Evolutionary conservation across 2,329 filamentous ascomycete species (phyloP), one percentile per base, ranked within the genome.

Genomic region (Anisogramma anomala): DNA sequence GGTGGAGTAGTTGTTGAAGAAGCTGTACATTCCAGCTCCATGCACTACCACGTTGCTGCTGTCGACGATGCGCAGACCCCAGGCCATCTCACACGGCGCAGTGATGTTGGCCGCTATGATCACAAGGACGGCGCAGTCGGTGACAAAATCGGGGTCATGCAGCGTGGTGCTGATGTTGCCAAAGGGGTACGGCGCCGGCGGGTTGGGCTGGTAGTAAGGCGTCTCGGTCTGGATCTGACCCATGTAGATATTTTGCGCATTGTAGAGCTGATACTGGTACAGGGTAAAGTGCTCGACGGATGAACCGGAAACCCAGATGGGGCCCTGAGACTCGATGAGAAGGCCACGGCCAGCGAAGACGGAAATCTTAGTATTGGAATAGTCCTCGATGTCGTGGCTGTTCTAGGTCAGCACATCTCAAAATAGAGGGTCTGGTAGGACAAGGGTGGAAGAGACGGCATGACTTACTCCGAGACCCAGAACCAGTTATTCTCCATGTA

Each of bases 181-280:
- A 57, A 81, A 82, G 0, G 76, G 79, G 6, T 61, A 61, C 0
- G 68, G 67, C 0, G 78, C 74, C 14, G 61, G 60, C 0, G 80
- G 79, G 53, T 71, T 74, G 18, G 78, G 74, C 56, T 84, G 80
- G 59, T 74, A 83, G 60, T 85, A 85, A 1, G 80, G 73, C 4
- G 79, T 78, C 57, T 84, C 80, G 36, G 79, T 78, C 55, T 85
- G 80, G 35, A 78, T 71, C 50, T 77, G 68, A 14, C 75, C 77
- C 52, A 77, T 71, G 55, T 72, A 79, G 40, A 82, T 59, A 52
- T 83, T 70, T 33, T 67, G 64, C 4, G 79, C 77, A 36, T 67
- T 64, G 49, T 65, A 60, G 38, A 84, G 62, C 51, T 83, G 74
- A 56, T 84, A 84, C 55, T 84, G 77, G 54, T 80, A 82, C n/a